Conservation (phyloP, 305 asterid genomes). For the Caryopteris hybrid region DNA sequence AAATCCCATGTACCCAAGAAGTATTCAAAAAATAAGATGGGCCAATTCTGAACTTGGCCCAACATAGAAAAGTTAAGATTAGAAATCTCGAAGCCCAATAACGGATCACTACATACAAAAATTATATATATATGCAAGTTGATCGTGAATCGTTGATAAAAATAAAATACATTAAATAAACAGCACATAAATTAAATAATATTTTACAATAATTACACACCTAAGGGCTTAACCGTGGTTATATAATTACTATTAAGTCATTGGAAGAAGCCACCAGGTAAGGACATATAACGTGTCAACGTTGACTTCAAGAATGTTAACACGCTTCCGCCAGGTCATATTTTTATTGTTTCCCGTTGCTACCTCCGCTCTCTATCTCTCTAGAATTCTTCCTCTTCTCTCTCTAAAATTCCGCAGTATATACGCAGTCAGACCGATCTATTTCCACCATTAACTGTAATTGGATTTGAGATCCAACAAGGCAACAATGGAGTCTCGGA, state of each 20-base stretch:
- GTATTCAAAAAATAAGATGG: no score
- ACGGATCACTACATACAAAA: no score
- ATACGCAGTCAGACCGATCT: neutral
- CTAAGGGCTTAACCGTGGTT: neutral
- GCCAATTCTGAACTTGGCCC: no score
- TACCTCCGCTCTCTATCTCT: neutral
- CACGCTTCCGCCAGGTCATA: constrained; percentile 8
- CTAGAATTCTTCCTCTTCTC: neutral
- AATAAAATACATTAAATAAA: no score
- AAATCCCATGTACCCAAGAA: no score
- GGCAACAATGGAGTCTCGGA: constrained; percentile 58
- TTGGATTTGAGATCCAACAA: constrained; percentile 5
- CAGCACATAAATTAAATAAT: no score
- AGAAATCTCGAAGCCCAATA: no score
- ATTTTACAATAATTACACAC: no score
- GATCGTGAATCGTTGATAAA: no score
- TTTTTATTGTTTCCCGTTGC: neutral
- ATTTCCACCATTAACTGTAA: neutral
- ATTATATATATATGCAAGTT: no score
- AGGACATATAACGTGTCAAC: constrained; percentile 12
- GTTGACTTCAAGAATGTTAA: constrained; percentile 13
- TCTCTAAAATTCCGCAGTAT: neutral
- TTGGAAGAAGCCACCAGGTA: constrained; percentile 22
- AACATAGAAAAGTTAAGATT: no score
- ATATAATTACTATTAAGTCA: neutral